Percentiles rank a stretch among this genome's conserved stretches.
These are phyloP conservation scores for Saccharomycopsis sp. DNA, from an alignment of 805 yeast species.

Conservation along the genomic window DNA sequence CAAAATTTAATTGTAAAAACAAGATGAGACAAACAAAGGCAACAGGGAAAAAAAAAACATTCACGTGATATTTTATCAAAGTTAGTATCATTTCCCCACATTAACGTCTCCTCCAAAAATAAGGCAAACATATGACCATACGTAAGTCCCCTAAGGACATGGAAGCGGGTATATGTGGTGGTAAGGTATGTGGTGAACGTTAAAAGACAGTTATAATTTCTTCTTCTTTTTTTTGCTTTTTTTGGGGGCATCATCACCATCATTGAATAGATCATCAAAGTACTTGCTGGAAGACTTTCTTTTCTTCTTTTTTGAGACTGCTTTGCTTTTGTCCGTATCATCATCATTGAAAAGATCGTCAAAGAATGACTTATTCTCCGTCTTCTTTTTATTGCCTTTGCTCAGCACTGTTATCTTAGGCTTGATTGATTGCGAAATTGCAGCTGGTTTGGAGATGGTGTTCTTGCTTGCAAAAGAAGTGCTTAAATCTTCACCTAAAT, in stretches of 20 bases:
- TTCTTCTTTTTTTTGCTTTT: slow-evolving; percentile 6
- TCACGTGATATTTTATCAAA: neutral
- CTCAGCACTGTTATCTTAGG: neutral
- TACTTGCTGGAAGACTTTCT: neutral
- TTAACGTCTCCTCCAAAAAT: too few species aligned
- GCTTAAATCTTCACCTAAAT: neutral
- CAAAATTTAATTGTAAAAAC: neutral
- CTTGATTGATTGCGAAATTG: neutral
- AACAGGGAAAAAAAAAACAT: neutral
- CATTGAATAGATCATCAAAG: slow-evolving; percentile 7
- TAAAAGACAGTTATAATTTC: neutral
- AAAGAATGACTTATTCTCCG: neutral
- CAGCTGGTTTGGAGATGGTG: too few species aligned
- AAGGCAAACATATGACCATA: too few species aligned
- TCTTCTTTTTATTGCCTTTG: neutral
- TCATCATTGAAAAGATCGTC: neutral
- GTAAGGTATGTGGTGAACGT: too few species aligned
- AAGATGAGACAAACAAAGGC: neutral
- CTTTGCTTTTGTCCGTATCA: neutral
- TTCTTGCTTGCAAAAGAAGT: neutral
- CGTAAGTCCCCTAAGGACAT: too few species aligned
- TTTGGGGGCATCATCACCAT: neutral
- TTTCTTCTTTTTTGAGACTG: neutral
- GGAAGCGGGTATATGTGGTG: too few species aligned
- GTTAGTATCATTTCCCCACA: too few species aligned